Conservation (phyloP, 345 rosid species). For the Camelina laxa region DNA sequence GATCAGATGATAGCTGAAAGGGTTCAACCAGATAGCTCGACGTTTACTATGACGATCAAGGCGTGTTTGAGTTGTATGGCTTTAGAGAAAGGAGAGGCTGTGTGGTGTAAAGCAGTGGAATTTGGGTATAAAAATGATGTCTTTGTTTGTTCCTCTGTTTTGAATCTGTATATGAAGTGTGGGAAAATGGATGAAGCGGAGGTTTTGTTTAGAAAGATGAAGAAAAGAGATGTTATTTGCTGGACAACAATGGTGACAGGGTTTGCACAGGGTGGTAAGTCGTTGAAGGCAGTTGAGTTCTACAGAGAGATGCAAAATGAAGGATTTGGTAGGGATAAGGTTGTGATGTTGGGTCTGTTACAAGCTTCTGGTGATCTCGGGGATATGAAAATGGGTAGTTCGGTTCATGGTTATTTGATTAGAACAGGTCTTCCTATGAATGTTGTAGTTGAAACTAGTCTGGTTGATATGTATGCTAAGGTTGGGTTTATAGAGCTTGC, state of each 20-base stretch:
- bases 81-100: constrained; percentile 52
- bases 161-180: constrained; percentile 68
- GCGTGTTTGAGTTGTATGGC: constrained; percentile 63
- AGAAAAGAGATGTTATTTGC: constrained; percentile 61
- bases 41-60: constrained; percentile 67
- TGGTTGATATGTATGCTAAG: constrained; percentile 79
- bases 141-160: constrained; percentile 71
- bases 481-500: constrained; percentile 62
- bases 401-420: constrained; percentile 64
- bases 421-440: constrained; percentile 53
- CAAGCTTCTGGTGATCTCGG: constrained; percentile 70
- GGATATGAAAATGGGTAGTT: constrained; percentile 52
- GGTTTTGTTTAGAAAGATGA: constrained; percentile 57
- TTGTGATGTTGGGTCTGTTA: constrained; percentile 62
- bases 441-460: constrained; percentile 59
- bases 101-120: constrained; percentile 62
- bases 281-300: constrained; percentile 55
- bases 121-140: constrained; percentile 66
- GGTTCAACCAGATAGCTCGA: constrained; percentile 73
- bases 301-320: constrained; percentile 66
- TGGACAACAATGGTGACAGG: constrained; percentile 85
- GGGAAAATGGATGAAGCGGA: constrained; percentile 61
- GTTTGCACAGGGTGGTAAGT: constrained; percentile 50
- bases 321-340: constrained; percentile 62
- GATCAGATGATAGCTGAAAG: constrained; percentile 58